Evolutionary conservation across 75 land plant species (phyloP).

Genomic region (Pinus albicaulis): DNA sequence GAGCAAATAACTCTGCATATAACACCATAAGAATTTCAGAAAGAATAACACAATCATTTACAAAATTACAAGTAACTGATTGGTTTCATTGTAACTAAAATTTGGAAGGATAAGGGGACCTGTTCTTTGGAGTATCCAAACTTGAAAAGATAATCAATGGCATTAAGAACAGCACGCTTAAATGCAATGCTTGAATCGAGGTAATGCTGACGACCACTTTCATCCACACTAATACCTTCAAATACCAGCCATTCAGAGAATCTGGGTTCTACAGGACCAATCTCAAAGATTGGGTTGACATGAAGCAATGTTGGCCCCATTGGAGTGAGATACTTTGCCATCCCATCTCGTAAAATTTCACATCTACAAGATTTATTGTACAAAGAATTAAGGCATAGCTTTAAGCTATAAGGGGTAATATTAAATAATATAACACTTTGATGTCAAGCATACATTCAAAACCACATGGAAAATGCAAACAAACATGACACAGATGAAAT

Average conservation of each 20-base stretch:
- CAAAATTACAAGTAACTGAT: background rate
- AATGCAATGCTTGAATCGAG: slow-evolving; percentile 19
- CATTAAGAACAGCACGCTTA: slow-evolving; percentile 19
- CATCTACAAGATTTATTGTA: slow-evolving; percentile 13
- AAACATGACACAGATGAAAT: background rate
- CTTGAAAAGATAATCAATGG: slow-evolving; percentile 19
- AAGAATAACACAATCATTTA: background rate
- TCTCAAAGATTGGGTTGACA: slow-evolving; percentile 24
- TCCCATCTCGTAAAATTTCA: slow-evolving; percentile 22
- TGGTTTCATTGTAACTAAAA: background rate
- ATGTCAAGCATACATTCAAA: slow-evolving; percentile 7
- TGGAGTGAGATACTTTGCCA: slow-evolving; percentile 20
- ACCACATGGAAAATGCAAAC: background rate
- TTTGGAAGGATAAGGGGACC: background rate
- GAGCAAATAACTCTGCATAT: slow-evolving; percentile 31
- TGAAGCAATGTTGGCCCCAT: slow-evolving; percentile 24
- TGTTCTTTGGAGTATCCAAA: slow-evolving; percentile 25
- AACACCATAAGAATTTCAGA: background rate
- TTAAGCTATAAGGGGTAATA: background rate
- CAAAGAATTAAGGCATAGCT: background rate
- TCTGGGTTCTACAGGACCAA: slow-evolving; percentile 22
- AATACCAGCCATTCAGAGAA: slow-evolving; percentile 25
- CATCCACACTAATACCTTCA: slow-evolving; percentile 28
- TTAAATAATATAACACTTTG: background rate
- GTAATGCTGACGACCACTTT: slow-evolving; percentile 19